Conservation (phyloP, 2,329 filamentous ascomycete genomes). For the Fusarium ramigenum region DNA sequence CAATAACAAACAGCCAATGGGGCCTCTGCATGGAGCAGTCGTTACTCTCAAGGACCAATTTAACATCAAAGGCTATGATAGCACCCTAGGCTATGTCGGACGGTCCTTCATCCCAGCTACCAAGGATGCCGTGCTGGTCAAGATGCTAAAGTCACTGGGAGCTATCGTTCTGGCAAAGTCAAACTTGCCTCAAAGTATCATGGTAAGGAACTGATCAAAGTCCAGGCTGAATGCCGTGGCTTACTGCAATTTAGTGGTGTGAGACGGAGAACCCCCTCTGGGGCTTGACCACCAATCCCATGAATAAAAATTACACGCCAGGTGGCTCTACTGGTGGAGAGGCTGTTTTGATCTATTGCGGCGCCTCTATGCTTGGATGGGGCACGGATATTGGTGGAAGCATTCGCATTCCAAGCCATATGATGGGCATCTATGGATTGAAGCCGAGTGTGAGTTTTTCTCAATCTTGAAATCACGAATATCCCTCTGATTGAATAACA, state of each 20-base stretch:
- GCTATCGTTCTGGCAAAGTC: background rate
- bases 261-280: background rate
- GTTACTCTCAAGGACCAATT: conserved; percentile 1
- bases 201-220: background rate
- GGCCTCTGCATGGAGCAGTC: background rate
- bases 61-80: background rate
- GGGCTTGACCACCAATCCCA: background rate
- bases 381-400: conserved; percentile 1
- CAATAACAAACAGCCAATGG: background rate
- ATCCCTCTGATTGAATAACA: background rate
- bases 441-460: background rate
- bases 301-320: background rate
- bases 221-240: background rate
- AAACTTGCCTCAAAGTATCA: conserved; percentile 1
- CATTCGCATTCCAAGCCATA: background rate
- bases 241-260: background rate
- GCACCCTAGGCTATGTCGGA: background rate
- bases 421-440: background rate
- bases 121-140: background rate
- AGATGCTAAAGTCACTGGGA: background rate
- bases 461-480: rapidly evolving
- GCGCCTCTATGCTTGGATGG: background rate
- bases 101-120: background rate
- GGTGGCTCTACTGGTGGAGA: background rate
- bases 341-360: background rate